phyloP scores from a whole-genome alignment of 2,329 filamentous ascomycete genomes.

The Aspergillus sclerotialis region DNA sequence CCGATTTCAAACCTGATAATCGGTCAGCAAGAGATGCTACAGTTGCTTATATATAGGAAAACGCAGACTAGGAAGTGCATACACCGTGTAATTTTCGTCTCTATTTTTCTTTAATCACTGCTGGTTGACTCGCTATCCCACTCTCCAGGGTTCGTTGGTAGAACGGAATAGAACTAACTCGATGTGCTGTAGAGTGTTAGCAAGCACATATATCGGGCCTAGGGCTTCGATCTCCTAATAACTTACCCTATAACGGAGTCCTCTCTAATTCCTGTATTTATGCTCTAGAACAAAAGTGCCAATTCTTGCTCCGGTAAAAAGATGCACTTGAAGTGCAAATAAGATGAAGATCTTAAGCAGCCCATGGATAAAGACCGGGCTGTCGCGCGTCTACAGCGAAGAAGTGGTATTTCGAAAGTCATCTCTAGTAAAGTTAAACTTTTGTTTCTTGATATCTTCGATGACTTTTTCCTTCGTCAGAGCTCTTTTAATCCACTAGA shows the following conservation, averaged over 20 bases:
- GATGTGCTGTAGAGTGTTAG: background rate
- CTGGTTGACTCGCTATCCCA: background rate
- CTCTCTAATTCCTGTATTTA: background rate
- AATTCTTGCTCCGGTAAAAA: conserved; percentile 4
- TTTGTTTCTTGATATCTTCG: conserved; percentile 5
- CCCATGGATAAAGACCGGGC: conserved; percentile 1
- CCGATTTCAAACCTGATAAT: background rate
- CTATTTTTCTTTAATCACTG: background rate
- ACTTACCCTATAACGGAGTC: background rate
- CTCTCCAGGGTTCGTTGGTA: background rate
- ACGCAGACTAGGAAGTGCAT: background rate
- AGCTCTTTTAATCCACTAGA: conserved; percentile 4
- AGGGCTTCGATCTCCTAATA: background rate
- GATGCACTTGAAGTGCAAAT: conserved; percentile 3
- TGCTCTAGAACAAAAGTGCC: conserved; percentile 1
- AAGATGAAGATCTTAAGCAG: conserved; percentile 3
- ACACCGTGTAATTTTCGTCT: background rate
- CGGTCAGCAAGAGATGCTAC: too few species aligned
- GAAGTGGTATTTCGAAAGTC: conserved; percentile 2
- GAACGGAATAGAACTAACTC: background rate
- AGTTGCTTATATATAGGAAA: background rate
- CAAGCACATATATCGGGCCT: background rate
- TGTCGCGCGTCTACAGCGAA: conserved; percentile 1
- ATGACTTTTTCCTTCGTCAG: conserved; percentile 1
- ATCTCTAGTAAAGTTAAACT: conserved; percentile 5